Percentiles rank a stretch among this genome's conserved stretches.
phyloP scores from a whole-genome alignment of 1,139 yeast genomes.

The Pneumocystis murina region DNA sequence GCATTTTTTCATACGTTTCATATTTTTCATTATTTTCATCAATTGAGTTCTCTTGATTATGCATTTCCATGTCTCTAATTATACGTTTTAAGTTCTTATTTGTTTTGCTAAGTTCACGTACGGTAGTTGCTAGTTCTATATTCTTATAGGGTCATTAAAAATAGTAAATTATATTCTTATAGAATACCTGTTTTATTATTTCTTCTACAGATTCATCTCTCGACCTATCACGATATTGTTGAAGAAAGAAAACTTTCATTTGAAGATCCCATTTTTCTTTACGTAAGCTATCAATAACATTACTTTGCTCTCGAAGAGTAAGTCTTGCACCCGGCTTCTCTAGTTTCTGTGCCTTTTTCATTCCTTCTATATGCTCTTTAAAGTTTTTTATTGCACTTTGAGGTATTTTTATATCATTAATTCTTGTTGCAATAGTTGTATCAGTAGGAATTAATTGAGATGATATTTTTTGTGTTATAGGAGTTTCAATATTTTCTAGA shows the following conservation, averaged over 20 bases:
- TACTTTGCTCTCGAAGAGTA: constrained; percentile 15
- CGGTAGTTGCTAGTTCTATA: not conserved
- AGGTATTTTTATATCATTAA: constrained; percentile 5
- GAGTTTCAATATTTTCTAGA: not conserved
- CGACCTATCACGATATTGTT: not conserved
- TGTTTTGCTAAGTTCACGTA: not conserved
- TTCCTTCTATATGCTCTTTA: not conserved
- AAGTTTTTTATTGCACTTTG: constrained; percentile 4
- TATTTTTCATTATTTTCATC: not conserved
- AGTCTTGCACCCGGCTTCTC: constrained; percentile 5
- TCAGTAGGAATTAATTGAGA: constrained; percentile 2
- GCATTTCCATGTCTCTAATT: not conserved
- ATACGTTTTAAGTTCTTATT: not conserved
- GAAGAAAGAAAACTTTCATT: constrained; percentile 14
- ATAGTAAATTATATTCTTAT: not conserved
- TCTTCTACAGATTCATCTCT: not conserved
- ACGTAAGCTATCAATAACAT: constrained; percentile 16
- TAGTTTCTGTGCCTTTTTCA: not conserved
- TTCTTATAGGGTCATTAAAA: not conserved
- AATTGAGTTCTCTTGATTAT: not conserved
- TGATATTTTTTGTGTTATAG: not conserved
- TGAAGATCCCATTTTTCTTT: constrained; percentile 17
- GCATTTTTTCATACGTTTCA: not conserved
- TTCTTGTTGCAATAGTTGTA: constrained; percentile 1
- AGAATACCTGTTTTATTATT: not conserved